Conservation (phyloP, 1,284 basidiomycete species). For the Dichomitus squalens region DNA sequence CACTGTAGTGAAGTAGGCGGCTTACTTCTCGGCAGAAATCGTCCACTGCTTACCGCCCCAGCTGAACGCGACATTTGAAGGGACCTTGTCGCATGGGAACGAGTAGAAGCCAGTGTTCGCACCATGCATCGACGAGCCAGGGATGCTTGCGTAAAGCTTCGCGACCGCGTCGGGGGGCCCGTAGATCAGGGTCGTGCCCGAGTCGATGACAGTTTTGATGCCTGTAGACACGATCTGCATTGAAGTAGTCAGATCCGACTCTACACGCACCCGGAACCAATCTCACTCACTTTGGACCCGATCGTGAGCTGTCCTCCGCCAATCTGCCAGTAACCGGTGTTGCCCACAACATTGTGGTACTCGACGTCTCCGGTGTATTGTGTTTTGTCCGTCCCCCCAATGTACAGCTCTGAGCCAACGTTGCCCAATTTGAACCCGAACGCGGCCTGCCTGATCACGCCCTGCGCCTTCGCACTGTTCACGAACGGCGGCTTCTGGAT, state of each 20-base stretch:
- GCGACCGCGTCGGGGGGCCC: slow-evolving; percentile 47
- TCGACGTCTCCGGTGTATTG: slow-evolving; percentile 42
- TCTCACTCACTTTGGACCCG: slow-evolving; percentile 25
- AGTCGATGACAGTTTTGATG: slow-evolving; percentile 39
- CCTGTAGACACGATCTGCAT: slow-evolving; percentile 24
- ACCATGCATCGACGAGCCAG: not conserved
- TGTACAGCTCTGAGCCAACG: slow-evolving; percentile 50
- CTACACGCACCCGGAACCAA: not conserved
- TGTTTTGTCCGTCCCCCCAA: slow-evolving; percentile 48
- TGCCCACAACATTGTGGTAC: slow-evolving; percentile 35
- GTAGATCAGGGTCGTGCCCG: slow-evolving; percentile 53
- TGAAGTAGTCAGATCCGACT: not conserved
- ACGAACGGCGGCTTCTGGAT: slow-evolving; percentile 1
- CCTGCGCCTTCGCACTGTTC: slow-evolving; percentile 18
- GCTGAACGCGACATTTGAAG: slow-evolving; percentile 30
- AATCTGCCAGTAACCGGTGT: slow-evolving; percentile 33
- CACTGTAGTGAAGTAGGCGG: not conserved
- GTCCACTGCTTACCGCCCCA: slow-evolving; percentile 36
- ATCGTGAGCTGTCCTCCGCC: slow-evolving; percentile 23
- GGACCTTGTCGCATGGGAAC: slow-evolving; percentile 30
- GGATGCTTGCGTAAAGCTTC: slow-evolving; percentile 45
- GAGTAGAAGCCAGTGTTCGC: slow-evolving; percentile 25
- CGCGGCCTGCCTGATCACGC: slow-evolving; percentile 11
- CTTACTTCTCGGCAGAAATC: slow-evolving; percentile 30
- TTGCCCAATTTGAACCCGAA: slow-evolving; percentile 53